Evolutionary conservation across 352 stramenopile genomes (phyloP), one percentile per base, ranked within the genome.

Genomic region (Peronospora farinosa): DNA sequence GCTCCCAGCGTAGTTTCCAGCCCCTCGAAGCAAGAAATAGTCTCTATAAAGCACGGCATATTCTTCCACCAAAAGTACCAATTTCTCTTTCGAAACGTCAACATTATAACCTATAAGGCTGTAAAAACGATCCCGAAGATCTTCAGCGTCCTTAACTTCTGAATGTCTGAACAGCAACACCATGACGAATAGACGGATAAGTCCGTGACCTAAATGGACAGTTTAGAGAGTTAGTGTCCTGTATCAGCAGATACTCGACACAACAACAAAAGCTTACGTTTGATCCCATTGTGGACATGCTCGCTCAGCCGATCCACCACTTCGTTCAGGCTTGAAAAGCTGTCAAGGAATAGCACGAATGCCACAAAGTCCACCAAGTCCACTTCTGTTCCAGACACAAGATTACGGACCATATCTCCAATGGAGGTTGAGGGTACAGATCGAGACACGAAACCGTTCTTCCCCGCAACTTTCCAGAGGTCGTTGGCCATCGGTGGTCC

Each of bases 321-420:
- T 54, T 82, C 66, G 19, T 82, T 76, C 17, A 88, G 30, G 41
- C 59, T 84, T 39, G 77, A 74, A 46, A 88, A 88, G 15, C 55
- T 78, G 25, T 87, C 77, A 15, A 88, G 31, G 42, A 87, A 88
- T 38, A 91, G 47, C 17, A 84, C 65, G 38, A 91, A 91, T 2
- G 77, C 59, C 33, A 87, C 55, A 1, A 86, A 46, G 28, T 91
- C 79, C 5, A 75, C 69, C 10, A 87, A 71, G 39, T 84, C 59
- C 28, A 81, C 57, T 48, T 73, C 60, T 37, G 60, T 48, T 16
- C 66, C 59, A 31, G 58, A 40, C 19, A 73, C 45, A 5, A 86
- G 42, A 10, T 46, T 51, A 27, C 51, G 52, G 47, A 69, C 65
- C 48, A 84, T 54, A 19, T 74, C 60, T 28, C 72, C 65, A 35